Conservation (phyloP, 2,329 filamentous ascomycete genomes). For the Parascedosporium putredinis region DNA sequence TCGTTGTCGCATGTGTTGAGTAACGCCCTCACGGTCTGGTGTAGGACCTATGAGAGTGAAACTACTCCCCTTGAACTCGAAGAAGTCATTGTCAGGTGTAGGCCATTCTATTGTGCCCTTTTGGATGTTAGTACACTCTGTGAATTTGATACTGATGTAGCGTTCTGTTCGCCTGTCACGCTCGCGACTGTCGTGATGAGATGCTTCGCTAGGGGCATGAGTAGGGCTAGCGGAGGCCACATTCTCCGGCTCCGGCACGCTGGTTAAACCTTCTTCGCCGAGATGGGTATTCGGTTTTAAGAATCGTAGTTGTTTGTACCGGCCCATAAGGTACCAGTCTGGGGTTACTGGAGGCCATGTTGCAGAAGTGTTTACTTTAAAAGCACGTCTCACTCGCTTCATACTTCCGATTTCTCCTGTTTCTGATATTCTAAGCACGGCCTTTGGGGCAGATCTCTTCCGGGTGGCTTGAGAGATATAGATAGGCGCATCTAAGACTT, state of each 20-base stretch:
- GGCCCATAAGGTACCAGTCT: neutral
- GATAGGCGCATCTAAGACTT: conserved; percentile 39
- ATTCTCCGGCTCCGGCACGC: neutral
- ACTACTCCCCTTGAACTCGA: conserved; percentile 26
- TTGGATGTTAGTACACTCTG: conserved; percentile 14
- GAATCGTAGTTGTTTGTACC: conserved; percentile 21
- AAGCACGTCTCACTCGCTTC: neutral
- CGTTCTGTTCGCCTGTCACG: neutral
- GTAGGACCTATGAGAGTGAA: conserved; percentile 33
- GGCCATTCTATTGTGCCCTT: conserved; percentile 23
- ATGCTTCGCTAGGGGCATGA: neutral
- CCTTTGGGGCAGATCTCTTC: conserved; percentile 1
- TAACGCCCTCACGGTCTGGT: conserved; percentile 19
- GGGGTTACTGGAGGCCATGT: neutral
- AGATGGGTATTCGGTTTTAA: conserved; percentile 31
- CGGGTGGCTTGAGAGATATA: conserved; percentile 28
- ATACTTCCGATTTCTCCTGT: neutral
- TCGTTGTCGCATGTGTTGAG: neutral
- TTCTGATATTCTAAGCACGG: neutral
- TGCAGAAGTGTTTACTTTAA: neutral
- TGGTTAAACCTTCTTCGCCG: conserved; percentile 17
- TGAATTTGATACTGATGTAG: conserved; percentile 7
- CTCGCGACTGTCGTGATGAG: neutral
- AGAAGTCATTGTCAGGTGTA: conserved; percentile 19
- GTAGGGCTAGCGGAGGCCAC: neutral